Evolutionary conservation across 345 rosid genomes (phyloP).

Genomic region (Brassica nigra): DNA sequence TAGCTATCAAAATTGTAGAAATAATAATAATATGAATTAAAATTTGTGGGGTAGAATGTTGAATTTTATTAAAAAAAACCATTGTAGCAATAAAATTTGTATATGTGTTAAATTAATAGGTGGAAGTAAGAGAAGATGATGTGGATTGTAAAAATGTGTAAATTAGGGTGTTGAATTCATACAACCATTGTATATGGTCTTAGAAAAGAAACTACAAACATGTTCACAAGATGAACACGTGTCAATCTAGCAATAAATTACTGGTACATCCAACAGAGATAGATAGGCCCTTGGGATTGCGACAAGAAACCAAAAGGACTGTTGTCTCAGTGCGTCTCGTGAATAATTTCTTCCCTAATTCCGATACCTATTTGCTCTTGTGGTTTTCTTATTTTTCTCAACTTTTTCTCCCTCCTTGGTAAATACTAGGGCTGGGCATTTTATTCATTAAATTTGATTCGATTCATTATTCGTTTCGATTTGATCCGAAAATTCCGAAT

Average conservation of each 20-base stretch:
- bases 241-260: constrained; percentile 25
- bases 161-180: too few species aligned
- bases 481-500: too few species aligned
- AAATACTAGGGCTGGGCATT: not conserved
- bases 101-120: too few species aligned
- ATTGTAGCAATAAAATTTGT: too few species aligned
- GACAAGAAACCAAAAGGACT: constrained; percentile 27
- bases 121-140: too few species aligned
- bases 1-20: too few species aligned
- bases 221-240: constrained; percentile 22
- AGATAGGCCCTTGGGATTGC: constrained; percentile 32
- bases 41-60: too few species aligned
- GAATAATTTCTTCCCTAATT: constrained; percentile 21
- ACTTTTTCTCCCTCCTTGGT: not conserved
- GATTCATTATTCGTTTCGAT: too few species aligned
- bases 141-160: too few species aligned
- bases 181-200: not conserved
- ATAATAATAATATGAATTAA: too few species aligned
- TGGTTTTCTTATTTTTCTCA: constrained; percentile 1
- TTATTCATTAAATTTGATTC: too few species aligned
- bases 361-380: not conserved
- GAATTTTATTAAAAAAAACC: too few species aligned
- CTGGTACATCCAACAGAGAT: constrained; percentile 33
- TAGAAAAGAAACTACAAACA: constrained; percentile 7
- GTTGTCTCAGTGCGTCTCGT: constrained; percentile 36